These are phyloP conservation scores for Excoecaria cochinchinensis DNA, from an alignment of 345 rosid genomes.

Conservation along the genomic window DNA sequence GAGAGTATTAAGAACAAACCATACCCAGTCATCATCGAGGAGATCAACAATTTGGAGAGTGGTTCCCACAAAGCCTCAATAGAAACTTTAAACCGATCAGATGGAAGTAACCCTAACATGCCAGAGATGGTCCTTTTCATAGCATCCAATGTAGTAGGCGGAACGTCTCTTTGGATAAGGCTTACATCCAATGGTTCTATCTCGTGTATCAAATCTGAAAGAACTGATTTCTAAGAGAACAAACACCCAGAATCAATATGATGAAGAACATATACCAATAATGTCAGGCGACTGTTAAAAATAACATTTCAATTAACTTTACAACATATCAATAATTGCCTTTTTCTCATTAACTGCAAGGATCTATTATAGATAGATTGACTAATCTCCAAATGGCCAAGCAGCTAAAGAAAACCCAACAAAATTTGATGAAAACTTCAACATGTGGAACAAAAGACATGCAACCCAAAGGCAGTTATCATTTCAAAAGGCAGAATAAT, in stretches of 20 bases:
- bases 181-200: conserved; percentile 91
- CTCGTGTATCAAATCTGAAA: conserved; percentile 71
- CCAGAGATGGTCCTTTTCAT: conserved; percentile 97
- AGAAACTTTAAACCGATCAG: conserved; percentile 82
- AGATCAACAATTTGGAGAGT: conserved; percentile 77
- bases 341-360: not conserved
- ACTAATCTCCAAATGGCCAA: not conserved
- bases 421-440: not conserved
- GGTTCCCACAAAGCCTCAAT: conserved; percentile 95
- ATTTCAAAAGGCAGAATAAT: not conserved
- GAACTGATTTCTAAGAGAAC: conserved; percentile 54
- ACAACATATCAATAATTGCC: not conserved
- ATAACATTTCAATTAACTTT: not conserved
- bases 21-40: conserved; percentile 99
- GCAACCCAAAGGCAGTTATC: not conserved
- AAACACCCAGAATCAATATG: not conserved
- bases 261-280: not conserved
- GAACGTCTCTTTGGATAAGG: conserved; percentile 83
- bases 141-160: conserved; percentile 83
- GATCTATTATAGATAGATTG: not conserved
- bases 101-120: conserved; percentile 95
- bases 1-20: conserved; percentile 16
- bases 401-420: too few relatives aligned
- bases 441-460: not conserved
- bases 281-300: not conserved